Evolutionary conservation across 495 filamentous ascomycete species (phyloP).

Genomic region (Xylaria venustula): DNA sequence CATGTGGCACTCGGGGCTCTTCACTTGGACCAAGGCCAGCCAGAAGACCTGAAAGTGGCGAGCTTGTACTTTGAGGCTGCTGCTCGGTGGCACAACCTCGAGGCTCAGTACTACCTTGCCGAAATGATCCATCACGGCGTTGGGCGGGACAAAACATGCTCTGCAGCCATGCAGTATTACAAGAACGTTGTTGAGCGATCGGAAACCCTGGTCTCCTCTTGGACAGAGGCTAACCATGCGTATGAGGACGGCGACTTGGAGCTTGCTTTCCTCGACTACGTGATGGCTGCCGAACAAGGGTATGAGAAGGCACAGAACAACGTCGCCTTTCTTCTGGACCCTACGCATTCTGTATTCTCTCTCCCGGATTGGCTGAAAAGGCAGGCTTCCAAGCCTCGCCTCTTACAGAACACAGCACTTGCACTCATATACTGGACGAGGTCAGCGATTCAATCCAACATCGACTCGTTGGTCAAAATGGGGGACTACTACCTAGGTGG

Average conservation of each 20-base stretch:
- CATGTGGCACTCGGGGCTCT: slow-evolving; percentile 82
- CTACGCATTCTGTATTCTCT: slow-evolving; percentile 58
- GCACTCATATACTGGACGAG: slow-evolving; percentile 96
- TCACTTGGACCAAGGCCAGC: slow-evolving; percentile 86
- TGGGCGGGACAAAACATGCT: slow-evolving; percentile 77
- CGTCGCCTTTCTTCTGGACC: slow-evolving; percentile 87
- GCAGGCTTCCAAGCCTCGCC: slow-evolving; percentile 37
- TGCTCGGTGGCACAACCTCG: slow-evolving; percentile 81
- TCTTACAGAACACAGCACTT: slow-evolving; percentile 69
- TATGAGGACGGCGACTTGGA: slow-evolving; percentile 86
- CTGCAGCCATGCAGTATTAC: slow-evolving; percentile 81
- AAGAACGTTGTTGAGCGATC: slow-evolving; percentile 92
- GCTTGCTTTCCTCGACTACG: slow-evolving; percentile 75
- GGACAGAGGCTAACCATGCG: slow-evolving; percentile 80
- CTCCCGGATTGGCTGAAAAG: slow-evolving; percentile 37
- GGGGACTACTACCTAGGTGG: slow-evolving; percentile 92
- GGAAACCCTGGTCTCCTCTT: slow-evolving; percentile 79
- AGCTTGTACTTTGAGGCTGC: slow-evolving; percentile 91
- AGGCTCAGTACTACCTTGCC: slow-evolving; percentile 93
- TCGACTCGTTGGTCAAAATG: slow-evolving; percentile 96
- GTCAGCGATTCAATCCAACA: slow-evolving; percentile 88
- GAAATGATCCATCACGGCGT: slow-evolving; percentile 83
- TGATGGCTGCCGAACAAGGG: slow-evolving; percentile 95
- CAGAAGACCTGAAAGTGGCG: slow-evolving; percentile 61
- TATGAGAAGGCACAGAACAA: slow-evolving; percentile 93